Conservation (phyloP, 2,329 filamentous ascomycete species). For the Neofusicoccum cordaticola region DNA sequence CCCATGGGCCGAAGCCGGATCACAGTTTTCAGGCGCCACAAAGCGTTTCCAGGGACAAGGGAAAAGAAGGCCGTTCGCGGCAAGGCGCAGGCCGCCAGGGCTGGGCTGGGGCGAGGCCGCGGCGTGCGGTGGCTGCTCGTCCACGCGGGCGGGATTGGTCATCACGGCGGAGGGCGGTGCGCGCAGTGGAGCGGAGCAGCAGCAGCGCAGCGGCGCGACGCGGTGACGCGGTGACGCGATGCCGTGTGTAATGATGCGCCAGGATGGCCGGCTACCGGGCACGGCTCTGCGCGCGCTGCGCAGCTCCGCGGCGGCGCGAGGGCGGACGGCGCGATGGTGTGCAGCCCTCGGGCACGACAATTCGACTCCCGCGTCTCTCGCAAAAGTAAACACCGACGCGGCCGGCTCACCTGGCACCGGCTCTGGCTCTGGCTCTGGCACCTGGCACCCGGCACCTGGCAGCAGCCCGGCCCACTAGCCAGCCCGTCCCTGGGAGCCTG, state of each 20-base stretch:
- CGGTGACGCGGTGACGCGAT: not conserved
- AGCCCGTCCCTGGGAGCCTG: not conserved
- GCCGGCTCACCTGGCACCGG: not conserved
- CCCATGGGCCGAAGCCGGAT: not conserved
- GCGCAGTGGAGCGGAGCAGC: too few relatives aligned
- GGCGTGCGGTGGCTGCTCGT: not conserved
- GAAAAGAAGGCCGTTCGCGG: too few relatives aligned
- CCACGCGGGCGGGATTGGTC: not conserved
- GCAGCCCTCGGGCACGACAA: too few relatives aligned
- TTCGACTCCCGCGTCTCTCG: not conserved
- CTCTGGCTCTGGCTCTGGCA: too few relatives aligned
- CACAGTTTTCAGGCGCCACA: not conserved
- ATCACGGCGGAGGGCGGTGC: not conserved
- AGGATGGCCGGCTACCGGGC: not conserved
- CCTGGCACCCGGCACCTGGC: too few relatives aligned
- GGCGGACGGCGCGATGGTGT: too few relatives aligned
- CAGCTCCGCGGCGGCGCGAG: not conserved
- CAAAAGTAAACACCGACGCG: not conserved
- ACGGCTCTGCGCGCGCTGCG: not conserved
- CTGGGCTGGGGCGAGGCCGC: not conserved
- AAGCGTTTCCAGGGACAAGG: too few relatives aligned
- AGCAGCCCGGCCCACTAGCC: not conserved
- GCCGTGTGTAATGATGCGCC: not conserved
- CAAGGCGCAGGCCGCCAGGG: too few relatives aligned
- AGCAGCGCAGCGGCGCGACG: too few relatives aligned